These are phyloP conservation scores for Boletus sensibilis DNA, from an alignment of 768 basidiomycete species.

Conservation along the genomic window DNA sequence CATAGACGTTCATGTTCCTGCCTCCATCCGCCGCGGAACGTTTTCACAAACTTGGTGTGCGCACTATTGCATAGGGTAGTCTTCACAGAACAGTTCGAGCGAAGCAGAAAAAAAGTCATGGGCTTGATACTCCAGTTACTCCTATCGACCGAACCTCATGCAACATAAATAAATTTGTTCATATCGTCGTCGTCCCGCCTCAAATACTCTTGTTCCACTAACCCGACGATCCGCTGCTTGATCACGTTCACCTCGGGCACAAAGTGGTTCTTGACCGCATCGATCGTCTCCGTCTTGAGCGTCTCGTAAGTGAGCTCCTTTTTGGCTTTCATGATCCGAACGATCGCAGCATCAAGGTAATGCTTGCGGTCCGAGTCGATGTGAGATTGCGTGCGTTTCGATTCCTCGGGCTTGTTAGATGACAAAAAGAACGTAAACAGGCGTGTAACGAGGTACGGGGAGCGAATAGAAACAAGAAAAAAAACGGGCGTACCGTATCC, in stretches of 20 bases:
- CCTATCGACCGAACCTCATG: slow-evolving; percentile 37
- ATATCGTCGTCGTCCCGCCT: slow-evolving; percentile 70
- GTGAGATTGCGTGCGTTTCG: slow-evolving; percentile 72
- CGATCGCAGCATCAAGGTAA: slow-evolving; percentile 91
- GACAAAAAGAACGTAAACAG: background rate
- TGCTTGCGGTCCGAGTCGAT: slow-evolving; percentile 87
- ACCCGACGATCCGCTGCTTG: slow-evolving; percentile 76
- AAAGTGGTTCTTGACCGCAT: slow-evolving; percentile 86
- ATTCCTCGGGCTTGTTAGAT: slow-evolving; percentile 71
- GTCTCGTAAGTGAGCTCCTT: slow-evolving; percentile 81
- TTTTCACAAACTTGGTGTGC: background rate
- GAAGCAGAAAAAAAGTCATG: too few relatives aligned
- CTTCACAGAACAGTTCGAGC: background rate
- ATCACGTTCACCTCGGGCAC: slow-evolving; percentile 80
- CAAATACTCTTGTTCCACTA: slow-evolving; percentile 88
- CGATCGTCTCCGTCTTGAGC: slow-evolving; percentile 79
- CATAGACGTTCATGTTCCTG: background rate
- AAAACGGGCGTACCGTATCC: slow-evolving; percentile 63
- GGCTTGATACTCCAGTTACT: background rate
- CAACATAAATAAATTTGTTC: slow-evolving; percentile 77
- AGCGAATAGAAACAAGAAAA: background rate
- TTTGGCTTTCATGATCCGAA: slow-evolving; percentile 91
- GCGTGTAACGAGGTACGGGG: background rate
- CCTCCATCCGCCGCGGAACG: background rate
- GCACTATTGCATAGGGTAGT: background rate